These are phyloP conservation scores for Starmerella apis DNA, from an alignment of 805 yeast species.

Conservation along the genomic window DNA sequence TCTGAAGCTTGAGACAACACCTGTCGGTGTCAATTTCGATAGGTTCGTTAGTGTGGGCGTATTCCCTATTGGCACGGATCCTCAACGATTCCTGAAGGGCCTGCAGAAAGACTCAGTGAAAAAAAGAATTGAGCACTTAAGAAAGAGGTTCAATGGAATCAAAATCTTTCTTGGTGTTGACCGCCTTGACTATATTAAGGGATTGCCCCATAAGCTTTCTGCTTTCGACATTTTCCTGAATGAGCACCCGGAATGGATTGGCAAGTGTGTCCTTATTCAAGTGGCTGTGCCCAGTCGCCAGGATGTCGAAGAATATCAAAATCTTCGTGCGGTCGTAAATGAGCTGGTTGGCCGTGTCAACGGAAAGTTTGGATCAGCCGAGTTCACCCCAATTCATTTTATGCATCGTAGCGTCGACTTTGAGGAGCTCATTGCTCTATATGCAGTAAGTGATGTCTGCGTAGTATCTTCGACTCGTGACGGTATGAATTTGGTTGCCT, in stretches of 20 bases:
- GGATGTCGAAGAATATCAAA: slow-evolving; percentile 95
- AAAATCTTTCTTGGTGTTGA: slow-evolving; percentile 95
- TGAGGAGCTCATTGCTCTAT: slow-evolving; percentile 81
- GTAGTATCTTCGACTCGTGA: slow-evolving; percentile 90
- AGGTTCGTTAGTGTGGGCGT: slow-evolving; percentile 82
- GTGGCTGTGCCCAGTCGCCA: slow-evolving; percentile 97
- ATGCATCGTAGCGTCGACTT: slow-evolving; percentile 87
- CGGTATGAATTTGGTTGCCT: slow-evolving; percentile 95
- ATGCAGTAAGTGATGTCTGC: slow-evolving; percentile 80
- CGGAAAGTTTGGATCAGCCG: slow-evolving; percentile 92
- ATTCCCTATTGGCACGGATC: slow-evolving; percentile 98
- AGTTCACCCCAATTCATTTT: slow-evolving; percentile 94
- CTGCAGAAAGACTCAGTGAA: slow-evolving; percentile 52
- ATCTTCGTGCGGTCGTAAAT: slow-evolving; percentile 83
- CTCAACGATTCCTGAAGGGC: slow-evolving; percentile 78
- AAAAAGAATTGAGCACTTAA: slow-evolving; percentile 53
- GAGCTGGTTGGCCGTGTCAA: slow-evolving; percentile 94
- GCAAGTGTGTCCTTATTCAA: slow-evolving; percentile 89
- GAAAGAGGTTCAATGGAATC: slow-evolving; percentile 56
- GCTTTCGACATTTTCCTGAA: slow-evolving; percentile 87
- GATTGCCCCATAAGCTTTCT: slow-evolving; percentile 93
- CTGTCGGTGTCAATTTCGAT: slow-evolving; percentile 80
- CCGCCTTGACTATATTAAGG: slow-evolving; percentile 90
- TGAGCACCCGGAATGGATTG: slow-evolving; percentile 97
- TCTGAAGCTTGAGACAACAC: slow-evolving; percentile 69